Evolutionary conservation across 139 green algal genomes (phyloP).

Genomic region (Chlorella ohadii): DNA sequence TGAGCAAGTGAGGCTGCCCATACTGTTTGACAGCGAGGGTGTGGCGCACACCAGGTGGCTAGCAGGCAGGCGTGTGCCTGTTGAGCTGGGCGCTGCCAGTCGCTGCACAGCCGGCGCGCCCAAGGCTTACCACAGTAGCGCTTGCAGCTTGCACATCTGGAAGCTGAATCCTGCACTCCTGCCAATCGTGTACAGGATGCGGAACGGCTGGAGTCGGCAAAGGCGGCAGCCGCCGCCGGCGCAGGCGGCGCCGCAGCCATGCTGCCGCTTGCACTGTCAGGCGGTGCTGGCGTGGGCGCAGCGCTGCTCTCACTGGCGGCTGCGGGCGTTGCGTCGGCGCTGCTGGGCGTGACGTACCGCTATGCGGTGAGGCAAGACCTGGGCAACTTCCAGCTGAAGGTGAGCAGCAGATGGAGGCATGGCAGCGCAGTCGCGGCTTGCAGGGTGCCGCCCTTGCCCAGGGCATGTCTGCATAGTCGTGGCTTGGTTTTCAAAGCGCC

Average conservation of each 20-base stretch:
- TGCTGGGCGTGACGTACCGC: conserved; percentile 31
- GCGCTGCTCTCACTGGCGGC: conserved; percentile 13
- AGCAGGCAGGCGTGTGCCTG: too few relatives aligned
- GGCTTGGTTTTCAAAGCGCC: too few relatives aligned
- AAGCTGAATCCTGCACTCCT: background rate
- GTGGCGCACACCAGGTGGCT: too few relatives aligned
- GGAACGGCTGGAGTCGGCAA: conserved; percentile 66
- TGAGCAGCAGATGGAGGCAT: background rate
- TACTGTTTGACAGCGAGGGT: too few relatives aligned
- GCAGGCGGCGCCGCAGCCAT: conserved; percentile 46
- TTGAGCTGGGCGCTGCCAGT: too few relatives aligned
- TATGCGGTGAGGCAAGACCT: conserved; percentile 25
- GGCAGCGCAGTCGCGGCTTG: background rate
- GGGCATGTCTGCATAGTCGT: too few relatives aligned
- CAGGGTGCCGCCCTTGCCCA: background rate
- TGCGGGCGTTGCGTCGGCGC: conserved; percentile 2
- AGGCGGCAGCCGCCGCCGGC: conserved; percentile 59
- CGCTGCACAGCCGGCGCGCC: too few relatives aligned
- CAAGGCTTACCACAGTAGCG: background rate
- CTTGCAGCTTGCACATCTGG: too few relatives aligned
- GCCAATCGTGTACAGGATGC: conserved; percentile 44
- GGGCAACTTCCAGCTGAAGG: conserved; percentile 19
- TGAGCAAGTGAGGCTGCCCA: background rate
- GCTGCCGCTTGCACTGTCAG: conserved; percentile 53
- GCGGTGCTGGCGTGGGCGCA: background rate